phyloP scores from a whole-genome alignment of 139 green algal genomes.

The Pseudopediastrum boryanum region DNA sequence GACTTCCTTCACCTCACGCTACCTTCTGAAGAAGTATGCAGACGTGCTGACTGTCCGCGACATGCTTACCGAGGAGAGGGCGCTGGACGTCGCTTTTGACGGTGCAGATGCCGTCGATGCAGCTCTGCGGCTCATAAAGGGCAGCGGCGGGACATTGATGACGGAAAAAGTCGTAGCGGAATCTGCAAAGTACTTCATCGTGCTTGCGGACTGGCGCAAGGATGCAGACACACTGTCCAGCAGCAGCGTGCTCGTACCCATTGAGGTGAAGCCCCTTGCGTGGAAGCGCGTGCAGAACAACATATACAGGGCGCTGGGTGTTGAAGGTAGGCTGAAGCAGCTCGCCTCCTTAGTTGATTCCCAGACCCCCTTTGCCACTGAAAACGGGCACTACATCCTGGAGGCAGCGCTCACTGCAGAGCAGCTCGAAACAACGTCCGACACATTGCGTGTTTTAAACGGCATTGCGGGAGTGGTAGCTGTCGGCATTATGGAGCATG shows the following conservation, averaged over 20 bases:
- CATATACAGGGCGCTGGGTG: background rate
- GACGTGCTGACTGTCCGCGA: background rate
- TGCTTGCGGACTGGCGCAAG: slow-evolving; percentile 8
- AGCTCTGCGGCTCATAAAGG: background rate
- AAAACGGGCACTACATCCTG: slow-evolving; percentile 10
- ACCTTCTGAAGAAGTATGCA: slow-evolving; percentile 5
- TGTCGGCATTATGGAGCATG: slow-evolving; percentile 8
- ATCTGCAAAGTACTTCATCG: slow-evolving; percentile 6
- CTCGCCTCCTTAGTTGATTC: background rate
- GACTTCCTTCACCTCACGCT: background rate
- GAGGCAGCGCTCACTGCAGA: background rate
- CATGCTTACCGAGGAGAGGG: slow-evolving; percentile 10
- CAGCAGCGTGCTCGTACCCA: background rate
- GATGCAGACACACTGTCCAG: background rate
- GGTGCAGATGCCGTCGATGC: background rate
- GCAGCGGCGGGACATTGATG: slow-evolving; percentile 7
- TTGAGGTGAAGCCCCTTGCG: slow-evolving; percentile 2
- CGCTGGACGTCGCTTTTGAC: background rate
- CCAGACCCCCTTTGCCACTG: background rate
- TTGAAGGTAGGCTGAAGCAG: background rate
- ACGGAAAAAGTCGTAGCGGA: background rate
- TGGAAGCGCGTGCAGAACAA: slow-evolving; percentile 10
- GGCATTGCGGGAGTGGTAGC: background rate
- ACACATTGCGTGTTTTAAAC: slow-evolving; percentile 2
- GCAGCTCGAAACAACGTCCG: background rate